phyloP scores from a whole-genome alignment of 1,284 basidiomycete genomes.

The Malassezia sympodialis region DNA sequence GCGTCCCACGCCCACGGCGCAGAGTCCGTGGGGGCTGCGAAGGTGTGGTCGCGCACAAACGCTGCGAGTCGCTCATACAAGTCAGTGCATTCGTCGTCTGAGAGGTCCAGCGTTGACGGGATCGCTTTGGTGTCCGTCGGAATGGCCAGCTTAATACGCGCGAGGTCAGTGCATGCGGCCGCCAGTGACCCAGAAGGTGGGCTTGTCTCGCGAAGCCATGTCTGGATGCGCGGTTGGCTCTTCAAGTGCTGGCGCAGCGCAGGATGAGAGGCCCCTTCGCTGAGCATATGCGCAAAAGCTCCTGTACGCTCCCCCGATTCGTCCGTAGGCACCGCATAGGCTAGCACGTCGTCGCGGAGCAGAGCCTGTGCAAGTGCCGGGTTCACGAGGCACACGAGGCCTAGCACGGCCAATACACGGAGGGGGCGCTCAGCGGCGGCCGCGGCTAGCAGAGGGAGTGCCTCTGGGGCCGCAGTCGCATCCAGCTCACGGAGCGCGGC shows the following conservation, averaged over 20 bases:
- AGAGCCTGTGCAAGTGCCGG: background rate
- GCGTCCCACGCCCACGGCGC: background rate
- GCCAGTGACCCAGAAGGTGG: background rate
- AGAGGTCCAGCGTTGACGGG: background rate
- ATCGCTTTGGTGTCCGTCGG: background rate
- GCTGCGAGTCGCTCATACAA: background rate
- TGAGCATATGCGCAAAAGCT: constrained; percentile 6
- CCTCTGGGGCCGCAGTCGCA: background rate
- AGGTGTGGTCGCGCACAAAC: background rate
- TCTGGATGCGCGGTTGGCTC: background rate
- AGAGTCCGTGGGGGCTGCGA: background rate
- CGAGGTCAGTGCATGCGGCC: background rate
- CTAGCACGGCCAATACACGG: background rate
- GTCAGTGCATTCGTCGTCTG: constrained; percentile 5
- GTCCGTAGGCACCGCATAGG: background rate
- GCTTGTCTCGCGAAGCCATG: background rate
- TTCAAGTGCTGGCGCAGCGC: background rate
- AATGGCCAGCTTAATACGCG: constrained; percentile 15
- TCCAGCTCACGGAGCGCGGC: background rate
- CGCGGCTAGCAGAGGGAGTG: background rate
- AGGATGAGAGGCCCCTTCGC: constrained; percentile 1
- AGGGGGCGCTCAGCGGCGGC: background rate
- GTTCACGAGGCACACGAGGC: constrained; percentile 4
- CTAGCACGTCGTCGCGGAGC: background rate
- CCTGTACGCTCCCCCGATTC: background rate